Percentiles rank a stretch among this genome's conserved stretches.
These are phyloP conservation scores for Stygiomarasmius scandens DNA, from an alignment of 1,284 basidiomycete genomes.

Conservation along the genomic window DNA sequence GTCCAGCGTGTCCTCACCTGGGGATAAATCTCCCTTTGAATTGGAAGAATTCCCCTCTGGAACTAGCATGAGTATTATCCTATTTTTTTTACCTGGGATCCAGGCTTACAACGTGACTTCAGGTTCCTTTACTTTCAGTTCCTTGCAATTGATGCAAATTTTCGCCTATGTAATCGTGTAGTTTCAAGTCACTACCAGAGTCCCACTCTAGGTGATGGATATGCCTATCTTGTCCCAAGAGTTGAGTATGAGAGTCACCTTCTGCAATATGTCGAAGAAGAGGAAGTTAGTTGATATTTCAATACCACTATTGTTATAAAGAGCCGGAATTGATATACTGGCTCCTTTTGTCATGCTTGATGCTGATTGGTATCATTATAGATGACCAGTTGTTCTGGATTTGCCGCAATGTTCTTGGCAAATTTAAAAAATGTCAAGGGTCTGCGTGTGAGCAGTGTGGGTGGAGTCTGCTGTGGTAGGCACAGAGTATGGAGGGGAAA, in stretches of 20 bases:
- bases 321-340: too few relatives aligned
- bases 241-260: constrained; percentile 22
- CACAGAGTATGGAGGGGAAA: constrained; percentile 19
- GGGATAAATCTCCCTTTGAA: constrained; percentile 15
- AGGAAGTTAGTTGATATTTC: constrained; percentile 2
- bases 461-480: constrained; percentile 20
- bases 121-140: constrained; percentile 18
- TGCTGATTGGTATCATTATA: constrained; percentile 1
- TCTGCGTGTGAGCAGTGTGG: constrained; percentile 18
- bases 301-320: too few relatives aligned
- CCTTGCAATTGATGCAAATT: constrained; percentile 7
- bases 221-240: constrained; percentile 30
- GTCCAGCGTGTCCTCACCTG: constrained; percentile 22
- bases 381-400: constrained; percentile 25
- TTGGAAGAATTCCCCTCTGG: constrained; percentile 13
- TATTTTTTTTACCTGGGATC: too few relatives aligned
- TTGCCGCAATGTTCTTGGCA: constrained; percentile 19
- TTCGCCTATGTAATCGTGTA: constrained; percentile 6
- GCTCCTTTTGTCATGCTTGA: too few relatives aligned
- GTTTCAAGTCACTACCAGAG: constrained; percentile 23
- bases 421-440: constrained; percentile 23
- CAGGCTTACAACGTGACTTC: too few relatives aligned
- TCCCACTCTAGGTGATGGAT: constrained; percentile 25
- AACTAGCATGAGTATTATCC: background rate
- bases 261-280: background rate